Evolutionary conservation across 2,329 filamentous ascomycete species (phyloP).

Genomic region (Diaporthe humulicola): DNA sequence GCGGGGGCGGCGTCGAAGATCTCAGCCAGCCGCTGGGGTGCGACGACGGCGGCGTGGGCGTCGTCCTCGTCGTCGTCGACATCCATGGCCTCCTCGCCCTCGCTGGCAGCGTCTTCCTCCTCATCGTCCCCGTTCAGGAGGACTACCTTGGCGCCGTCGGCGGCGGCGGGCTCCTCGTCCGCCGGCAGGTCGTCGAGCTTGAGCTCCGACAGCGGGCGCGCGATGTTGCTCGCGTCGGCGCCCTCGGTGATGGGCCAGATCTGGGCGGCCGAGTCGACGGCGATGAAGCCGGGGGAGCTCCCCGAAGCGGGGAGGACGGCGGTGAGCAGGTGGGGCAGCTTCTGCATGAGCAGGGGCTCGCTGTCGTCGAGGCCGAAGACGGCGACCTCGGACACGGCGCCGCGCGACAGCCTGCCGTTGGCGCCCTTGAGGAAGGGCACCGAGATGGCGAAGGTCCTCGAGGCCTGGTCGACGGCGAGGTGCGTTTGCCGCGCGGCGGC

Average conservation of each 20-base stretch:
- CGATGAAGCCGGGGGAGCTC: conserved; percentile 78
- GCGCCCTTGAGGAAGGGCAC: conserved; percentile 54
- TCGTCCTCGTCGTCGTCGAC: conserved; percentile 52
- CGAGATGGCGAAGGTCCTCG: conserved; percentile 76
- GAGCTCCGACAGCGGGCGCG: conserved; percentile 68
- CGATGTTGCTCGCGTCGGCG: conserved; percentile 66
- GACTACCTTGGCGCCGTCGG: conserved; percentile 43
- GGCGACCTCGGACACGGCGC: conserved; percentile 67
- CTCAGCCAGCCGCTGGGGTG: conserved; percentile 75
- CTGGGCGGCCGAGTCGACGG: conserved; percentile 82
- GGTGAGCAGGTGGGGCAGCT: conserved; percentile 70
- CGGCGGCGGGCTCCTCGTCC: conserved; percentile 30
- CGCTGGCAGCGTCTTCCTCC: conserved; percentile 39
- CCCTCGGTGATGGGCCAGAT: conserved; percentile 74
- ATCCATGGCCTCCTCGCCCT: conserved; percentile 48
- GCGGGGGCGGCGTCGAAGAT: conserved; percentile 79
- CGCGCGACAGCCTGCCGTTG: conserved; percentile 45
- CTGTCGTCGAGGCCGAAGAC: conserved; percentile 76
- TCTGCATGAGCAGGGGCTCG: conserved; percentile 70
- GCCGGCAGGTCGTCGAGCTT: conserved; percentile 53
- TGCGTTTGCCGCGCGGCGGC: conserved; percentile 66
- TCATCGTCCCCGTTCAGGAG: conserved; percentile 50
- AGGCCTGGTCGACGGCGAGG: conserved; percentile 77
- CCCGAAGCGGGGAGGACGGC: conserved; percentile 68
- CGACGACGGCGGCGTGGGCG: conserved; percentile 71